Conservation (phyloP, 257 asterid species). For the Gentiana macrophylla region DNA sequence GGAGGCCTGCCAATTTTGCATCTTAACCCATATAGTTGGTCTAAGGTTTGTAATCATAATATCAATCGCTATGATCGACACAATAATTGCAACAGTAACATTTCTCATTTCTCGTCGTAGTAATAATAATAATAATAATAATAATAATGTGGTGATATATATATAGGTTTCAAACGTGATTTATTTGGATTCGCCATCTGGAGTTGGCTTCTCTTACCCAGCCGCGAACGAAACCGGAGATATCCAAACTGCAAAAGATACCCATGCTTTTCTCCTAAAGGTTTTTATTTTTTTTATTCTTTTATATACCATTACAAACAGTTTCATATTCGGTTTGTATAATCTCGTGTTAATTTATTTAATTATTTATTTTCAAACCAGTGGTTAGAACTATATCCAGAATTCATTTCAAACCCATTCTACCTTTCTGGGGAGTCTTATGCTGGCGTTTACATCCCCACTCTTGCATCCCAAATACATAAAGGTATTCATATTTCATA, state of each 20-base stretch:
- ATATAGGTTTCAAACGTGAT: constrained; percentile 41
- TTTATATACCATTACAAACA: not conserved
- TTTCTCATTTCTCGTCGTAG: too few species aligned
- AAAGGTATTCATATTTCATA: constrained; percentile 27
- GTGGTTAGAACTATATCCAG: constrained; percentile 50
- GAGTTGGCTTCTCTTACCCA: constrained; percentile 54
- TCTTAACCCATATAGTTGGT: constrained; percentile 49
- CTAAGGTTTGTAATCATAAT: constrained; percentile 25
- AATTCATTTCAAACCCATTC: constrained; percentile 37
- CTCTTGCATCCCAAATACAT: constrained; percentile 33
- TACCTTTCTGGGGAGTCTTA: constrained; percentile 51
- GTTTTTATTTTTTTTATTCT: constrained; percentile 8
- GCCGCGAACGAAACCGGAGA: constrained; percentile 21
- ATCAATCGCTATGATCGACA: too few species aligned
- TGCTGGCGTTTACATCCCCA: constrained; percentile 56
- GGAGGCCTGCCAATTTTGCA: constrained; percentile 43
- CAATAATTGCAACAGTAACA: too few species aligned
- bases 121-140: too few species aligned
- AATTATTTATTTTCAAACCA: constrained; percentile 2
- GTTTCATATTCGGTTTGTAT: not conserved
- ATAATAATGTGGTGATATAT: too few species aligned
- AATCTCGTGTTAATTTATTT: too few species aligned
- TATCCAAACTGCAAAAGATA: constrained; percentile 39
- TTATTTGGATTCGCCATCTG: constrained; percentile 55
- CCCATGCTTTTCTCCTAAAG: constrained; percentile 50